Conservation (phyloP, 2,329 filamentous ascomycete genomes). For the Fusarium scirpi region DNA sequence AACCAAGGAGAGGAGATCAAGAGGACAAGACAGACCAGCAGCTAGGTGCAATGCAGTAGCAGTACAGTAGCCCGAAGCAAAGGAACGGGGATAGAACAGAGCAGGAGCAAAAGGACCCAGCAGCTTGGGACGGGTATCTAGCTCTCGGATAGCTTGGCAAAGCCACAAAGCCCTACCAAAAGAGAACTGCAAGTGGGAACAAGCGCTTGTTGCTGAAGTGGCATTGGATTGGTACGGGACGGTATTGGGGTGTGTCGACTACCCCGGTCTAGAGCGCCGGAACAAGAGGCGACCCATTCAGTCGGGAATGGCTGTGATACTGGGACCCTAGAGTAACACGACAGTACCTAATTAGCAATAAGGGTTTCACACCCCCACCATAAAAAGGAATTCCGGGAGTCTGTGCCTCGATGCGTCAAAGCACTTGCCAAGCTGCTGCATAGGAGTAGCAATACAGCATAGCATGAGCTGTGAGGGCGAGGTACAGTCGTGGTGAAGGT, state of each 20-base stretch:
- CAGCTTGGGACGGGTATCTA: constrained; percentile 50
- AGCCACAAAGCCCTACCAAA: constrained; percentile 42
- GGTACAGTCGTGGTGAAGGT: background rate
- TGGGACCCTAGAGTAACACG: constrained; percentile 7
- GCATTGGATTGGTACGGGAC: constrained; percentile 27
- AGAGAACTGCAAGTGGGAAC: constrained; percentile 27
- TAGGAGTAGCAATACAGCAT: background rate
- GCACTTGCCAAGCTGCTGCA: background rate
- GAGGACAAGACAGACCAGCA: constrained; percentile 8
- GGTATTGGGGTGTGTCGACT: constrained; percentile 25
- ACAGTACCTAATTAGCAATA: constrained; percentile 2
- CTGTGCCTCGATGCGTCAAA: background rate
- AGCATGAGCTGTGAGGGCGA: constrained; percentile 1
- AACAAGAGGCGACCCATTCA: constrained; percentile 37
- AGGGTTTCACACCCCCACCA: constrained; percentile 13
- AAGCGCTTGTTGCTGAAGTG: constrained; percentile 26
- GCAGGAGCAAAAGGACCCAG: constrained; percentile 40
- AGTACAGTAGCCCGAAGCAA: constrained; percentile 6
- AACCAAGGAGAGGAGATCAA: constrained; percentile 17
- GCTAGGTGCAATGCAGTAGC: background rate
- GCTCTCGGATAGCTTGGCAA: constrained; percentile 42
- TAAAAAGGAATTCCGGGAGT: constrained; percentile 3
- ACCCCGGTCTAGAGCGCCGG: constrained; percentile 33
- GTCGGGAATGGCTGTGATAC: constrained; percentile 33
- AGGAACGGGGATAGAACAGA: constrained; percentile 1